A percentile compares a stretch with the other conserved stretches of the same genome.
Evolutionary conservation across 805 yeast genomes (phyloP).

Genomic region (Wickerhamiella lipophila): DNA sequence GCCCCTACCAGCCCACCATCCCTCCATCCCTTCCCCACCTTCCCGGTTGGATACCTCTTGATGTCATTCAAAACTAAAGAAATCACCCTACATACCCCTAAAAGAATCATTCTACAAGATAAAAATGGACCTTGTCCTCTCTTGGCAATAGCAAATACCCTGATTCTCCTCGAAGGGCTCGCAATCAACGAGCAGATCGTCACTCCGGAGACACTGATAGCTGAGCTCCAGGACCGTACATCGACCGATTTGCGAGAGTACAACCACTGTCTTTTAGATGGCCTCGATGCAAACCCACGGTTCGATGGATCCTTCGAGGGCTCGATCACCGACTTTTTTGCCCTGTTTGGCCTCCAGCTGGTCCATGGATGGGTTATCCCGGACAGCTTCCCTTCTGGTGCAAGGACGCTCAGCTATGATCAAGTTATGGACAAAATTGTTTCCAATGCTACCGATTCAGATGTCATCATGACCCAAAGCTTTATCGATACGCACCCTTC

Average conservation of each 20-base stretch:
- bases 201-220: background rate
- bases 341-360: conserved; percentile 44
- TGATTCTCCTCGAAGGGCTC: conserved; percentile 38
- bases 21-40: background rate
- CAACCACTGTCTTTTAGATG: conserved; percentile 37
- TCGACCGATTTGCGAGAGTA: background rate
- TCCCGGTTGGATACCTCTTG: background rate
- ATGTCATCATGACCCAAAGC: conserved; percentile 21
- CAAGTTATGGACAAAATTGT: conserved; percentile 20
- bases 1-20: no score
- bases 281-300: conserved; percentile 59
- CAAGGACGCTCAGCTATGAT: conserved; percentile 20
- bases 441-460: background rate
- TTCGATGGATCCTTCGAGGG: conserved; percentile 51
- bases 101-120: conserved; percentile 53
- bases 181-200: conserved; percentile 9
- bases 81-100: background rate
- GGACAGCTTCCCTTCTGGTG: conserved; percentile 12
- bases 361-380: conserved; percentile 69
- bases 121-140: conserved; percentile 82
- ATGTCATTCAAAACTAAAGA: background rate
- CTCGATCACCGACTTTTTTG: conserved; percentile 44
- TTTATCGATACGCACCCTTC: conserved; percentile 55
- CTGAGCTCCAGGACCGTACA: background rate
- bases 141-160: conserved; percentile 60